Evolutionary conservation across 2,329 filamentous ascomycete species (phyloP).

Genomic region (Exophiala lecanii-corni): DNA sequence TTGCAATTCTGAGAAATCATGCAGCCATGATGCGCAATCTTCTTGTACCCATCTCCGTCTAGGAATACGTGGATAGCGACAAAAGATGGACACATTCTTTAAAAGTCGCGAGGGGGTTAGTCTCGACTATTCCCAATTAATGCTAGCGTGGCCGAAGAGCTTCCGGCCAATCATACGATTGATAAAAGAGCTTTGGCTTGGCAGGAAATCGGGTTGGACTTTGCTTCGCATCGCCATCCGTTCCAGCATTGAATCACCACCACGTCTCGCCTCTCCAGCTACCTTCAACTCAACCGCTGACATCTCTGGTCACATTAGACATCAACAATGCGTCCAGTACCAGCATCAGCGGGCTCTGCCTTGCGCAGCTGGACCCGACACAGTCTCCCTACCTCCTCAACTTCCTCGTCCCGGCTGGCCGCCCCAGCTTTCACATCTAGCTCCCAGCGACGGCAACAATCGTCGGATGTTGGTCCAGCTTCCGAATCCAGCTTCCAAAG

Average conservation of each 20-base stretch:
- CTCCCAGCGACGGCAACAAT: constrained; percentile 38
- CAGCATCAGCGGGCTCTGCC: constrained; percentile 64
- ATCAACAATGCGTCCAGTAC: constrained; percentile 62
- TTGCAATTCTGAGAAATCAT: too few species aligned
- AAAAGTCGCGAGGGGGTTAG: too few species aligned
- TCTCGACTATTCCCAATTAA: neutral
- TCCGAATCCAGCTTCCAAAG: constrained; percentile 44
- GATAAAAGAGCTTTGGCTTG: neutral
- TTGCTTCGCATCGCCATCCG: neutral
- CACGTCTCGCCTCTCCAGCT: constrained; percentile 5
- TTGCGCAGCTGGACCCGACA: constrained; percentile 55
- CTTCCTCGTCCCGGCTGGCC: constrained; percentile 37
- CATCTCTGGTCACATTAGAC: constrained; percentile 19
- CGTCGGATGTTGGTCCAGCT: constrained; percentile 30
- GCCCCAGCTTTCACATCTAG: constrained; percentile 34
- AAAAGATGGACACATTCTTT: too few species aligned
- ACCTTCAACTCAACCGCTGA: constrained; percentile 1
- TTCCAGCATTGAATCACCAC: constrained; percentile 10
- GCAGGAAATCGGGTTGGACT: neutral
- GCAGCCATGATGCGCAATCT: too few species aligned
- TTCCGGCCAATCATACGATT: neutral
- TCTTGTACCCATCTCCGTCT: too few species aligned
- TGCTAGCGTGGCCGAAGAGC: too few species aligned
- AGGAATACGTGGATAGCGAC: too few species aligned
- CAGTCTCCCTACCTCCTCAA: constrained; percentile 35